Percentiles rank a stretch among this genome's conserved stretches.
phyloP scores from a whole-genome alignment of 2,329 filamentous ascomycete genomes.

The Ophioceras dolichostomum region DNA sequence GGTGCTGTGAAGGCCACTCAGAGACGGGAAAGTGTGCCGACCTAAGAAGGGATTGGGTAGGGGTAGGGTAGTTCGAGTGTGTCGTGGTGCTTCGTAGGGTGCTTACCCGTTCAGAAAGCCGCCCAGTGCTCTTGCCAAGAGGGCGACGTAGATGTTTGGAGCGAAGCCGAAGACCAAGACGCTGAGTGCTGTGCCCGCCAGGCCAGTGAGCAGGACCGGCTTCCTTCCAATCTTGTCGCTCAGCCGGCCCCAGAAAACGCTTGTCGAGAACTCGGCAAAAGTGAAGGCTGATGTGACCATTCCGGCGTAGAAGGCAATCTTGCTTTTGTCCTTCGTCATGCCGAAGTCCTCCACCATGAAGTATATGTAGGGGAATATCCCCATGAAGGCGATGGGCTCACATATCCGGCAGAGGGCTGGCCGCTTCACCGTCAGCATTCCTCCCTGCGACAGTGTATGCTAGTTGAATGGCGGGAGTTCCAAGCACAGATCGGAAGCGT shows the following conservation, averaged over 20 bases:
- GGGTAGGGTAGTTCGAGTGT: too few species aligned
- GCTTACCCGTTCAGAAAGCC: slow-evolving; percentile 87
- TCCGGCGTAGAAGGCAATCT: slow-evolving; percentile 85
- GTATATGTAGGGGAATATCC: slow-evolving; percentile 96
- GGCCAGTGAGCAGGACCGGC: slow-evolving; percentile 78
- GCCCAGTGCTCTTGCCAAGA: slow-evolving; percentile 79
- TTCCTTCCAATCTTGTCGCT: slow-evolving; percentile 90
- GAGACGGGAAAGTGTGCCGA: slow-evolving; percentile 5
- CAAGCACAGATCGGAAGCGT: not conserved
- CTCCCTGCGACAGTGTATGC: not conserved
- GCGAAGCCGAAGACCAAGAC: slow-evolving; percentile 90
- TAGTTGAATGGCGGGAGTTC: too few species aligned
- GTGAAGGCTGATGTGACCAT: slow-evolving; percentile 96
- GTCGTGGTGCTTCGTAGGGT: too few species aligned
- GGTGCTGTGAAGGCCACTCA: not conserved
- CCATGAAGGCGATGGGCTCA: slow-evolving; percentile 99
- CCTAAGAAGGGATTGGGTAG: too few species aligned
- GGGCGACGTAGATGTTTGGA: slow-evolving; percentile 65
- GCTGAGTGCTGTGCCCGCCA: slow-evolving; percentile 83
- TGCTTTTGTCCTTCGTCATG: slow-evolving; percentile 63
- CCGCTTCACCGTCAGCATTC: not conserved
- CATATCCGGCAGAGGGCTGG: slow-evolving; percentile 86
- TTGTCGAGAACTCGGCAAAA: slow-evolving; percentile 86
- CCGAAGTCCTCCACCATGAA: slow-evolving; percentile 92
- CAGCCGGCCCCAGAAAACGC: slow-evolving; percentile 83